Evolutionary conservation across 257 asterid genomes (phyloP), one percentile per base, ranked within the genome.

Genomic region (Rauvolfia tetraphylla): DNA sequence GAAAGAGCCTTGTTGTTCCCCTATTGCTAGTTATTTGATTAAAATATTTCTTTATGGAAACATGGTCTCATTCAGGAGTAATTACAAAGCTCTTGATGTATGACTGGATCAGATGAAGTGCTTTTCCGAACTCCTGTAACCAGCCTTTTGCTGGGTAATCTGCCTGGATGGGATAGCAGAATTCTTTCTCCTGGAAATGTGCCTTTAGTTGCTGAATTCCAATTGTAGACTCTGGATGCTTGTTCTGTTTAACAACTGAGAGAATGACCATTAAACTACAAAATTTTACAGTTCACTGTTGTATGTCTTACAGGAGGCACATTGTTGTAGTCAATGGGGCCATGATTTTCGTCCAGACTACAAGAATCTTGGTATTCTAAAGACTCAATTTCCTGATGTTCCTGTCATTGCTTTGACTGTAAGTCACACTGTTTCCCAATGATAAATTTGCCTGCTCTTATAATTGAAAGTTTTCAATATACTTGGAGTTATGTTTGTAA

Each of bases 301-400:
- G 48, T 73, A 41, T 83, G 54, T 75, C 77, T 76, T 86, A 75
- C 95, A 95, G 99, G 99, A 95, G 88, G 99, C 99, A 76, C 99
- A 95, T 90, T 95, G 99, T 81, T 95, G 99, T 87, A 95, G 99
- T 83, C 99, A 95, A 82, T 95, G 99, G 99, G 99, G 99, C 62
- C 99, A 92, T 86, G 99, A 95, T 88, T 95, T 95, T 85, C 99
- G 98, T 83, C 99, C 99, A 41, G 99, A 95, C 84, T 95, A 95
- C 89, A 85, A 89, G 86, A 95, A 92, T 84, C 99, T 92, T 82
- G 99, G 99, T 76, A 95, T 95, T 77, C 83, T 95, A 46, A 95
- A 92, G 96, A 95, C 97, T 80, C 97, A 95, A 89, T 95, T 95
- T 89, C 98, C 97, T 73, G 88, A 88, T 83, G 96, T 91, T 80